Evolutionary conservation across 495 filamentous ascomycete genomes (phyloP), one percentile per base, ranked within the genome.

Genomic region (Aspergillus mulundensis): DNA sequence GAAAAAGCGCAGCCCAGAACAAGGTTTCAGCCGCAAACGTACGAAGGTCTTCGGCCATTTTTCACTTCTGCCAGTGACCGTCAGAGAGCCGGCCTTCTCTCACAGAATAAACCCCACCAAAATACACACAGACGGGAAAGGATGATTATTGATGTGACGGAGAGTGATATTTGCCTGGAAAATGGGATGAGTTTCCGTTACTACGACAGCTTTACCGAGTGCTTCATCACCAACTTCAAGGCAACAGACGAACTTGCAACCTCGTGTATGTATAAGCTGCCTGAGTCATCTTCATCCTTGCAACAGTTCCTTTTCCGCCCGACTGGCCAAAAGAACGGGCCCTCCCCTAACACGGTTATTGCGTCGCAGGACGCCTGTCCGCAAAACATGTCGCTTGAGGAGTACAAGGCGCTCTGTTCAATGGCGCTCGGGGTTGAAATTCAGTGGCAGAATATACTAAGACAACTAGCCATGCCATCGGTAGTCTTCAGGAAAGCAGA

Each of bases 361-460:
- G 68, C 80, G 0, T 60, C 61, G 0, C 84, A 83, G 61, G 54
- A 42, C 3, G 34, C 53, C 0, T 80, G 73, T 42, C 76, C 83
- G 0, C 12, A 24, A 0, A 21, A 67, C 28, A 67, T 84, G 54
- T 68, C 75, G 0, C 56, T 84, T 0, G 74, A 74, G 6, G 81
- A 85, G 41, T 84, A 73, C 58, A 73, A 73, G 32, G 66, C 77
- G 0, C 71, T 86, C 25, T 69, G 72, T 7, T 59, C 68, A 10
- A 59, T 85, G 23, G 72, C 80, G 2, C 61, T 76, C 0, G 81
- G 81, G 0, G 55, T 73, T 23, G 59, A 65, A 0, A 64, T 85
- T 21, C 81, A 84, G 44, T 82, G 80, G 78, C 61, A 75, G 28
- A 85, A 85, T 46, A 75, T 86, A 15, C 62, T 81, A 0, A 57